Base-by-base conservation (phyloP, 129 eudicot genomes). In the Apium graveolens region DNA sequence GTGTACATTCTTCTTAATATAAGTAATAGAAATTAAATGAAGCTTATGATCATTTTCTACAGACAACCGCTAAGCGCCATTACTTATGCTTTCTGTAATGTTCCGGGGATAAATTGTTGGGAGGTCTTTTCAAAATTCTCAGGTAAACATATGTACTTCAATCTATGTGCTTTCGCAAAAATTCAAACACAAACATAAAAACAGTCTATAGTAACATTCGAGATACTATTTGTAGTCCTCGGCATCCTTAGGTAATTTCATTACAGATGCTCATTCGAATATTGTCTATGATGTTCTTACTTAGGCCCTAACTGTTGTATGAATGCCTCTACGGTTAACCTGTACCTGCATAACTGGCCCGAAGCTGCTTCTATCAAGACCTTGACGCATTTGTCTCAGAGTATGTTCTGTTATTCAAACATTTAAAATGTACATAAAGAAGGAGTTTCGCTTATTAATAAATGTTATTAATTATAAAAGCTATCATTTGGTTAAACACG, bases 251-350 rank as follows among this genome's bases (percentile, higher is more conserved):
- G 16, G 7, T 17, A 16, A 48, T 48, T 48, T 14, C 17, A 48
- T 57, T 57, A 31, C 14, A 8, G 6, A 26, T n/a, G n/a, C 65
- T 21, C 9, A 9, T 24, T 55, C 0, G 65, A 55, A 55, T 9
- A 55, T 24, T 55, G 13, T 55, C 12, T 29, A 63, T 29, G 38
- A 29, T 32, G 20, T 65, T 13, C 38, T 31, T 14, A 57, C 11
- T 0, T 11, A 65, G 71, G 71, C 24, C 71, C 71, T 32, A 65
- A 65, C 32, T 65, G 71, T 12, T 65, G 71, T 65, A 65, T 65
- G 71, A 65, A 65, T 65, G 37, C 39, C 38, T 65, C 71, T 16
- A 65, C 71, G 24, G 71, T 65, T 13, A 65, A 65, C 39, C 71
- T 65, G 13, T 65, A 27, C 39, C 31, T 65, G 39, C 37, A 65